Conservation (phyloP, 208 protist species). For the Porcisia deanei region DNA sequence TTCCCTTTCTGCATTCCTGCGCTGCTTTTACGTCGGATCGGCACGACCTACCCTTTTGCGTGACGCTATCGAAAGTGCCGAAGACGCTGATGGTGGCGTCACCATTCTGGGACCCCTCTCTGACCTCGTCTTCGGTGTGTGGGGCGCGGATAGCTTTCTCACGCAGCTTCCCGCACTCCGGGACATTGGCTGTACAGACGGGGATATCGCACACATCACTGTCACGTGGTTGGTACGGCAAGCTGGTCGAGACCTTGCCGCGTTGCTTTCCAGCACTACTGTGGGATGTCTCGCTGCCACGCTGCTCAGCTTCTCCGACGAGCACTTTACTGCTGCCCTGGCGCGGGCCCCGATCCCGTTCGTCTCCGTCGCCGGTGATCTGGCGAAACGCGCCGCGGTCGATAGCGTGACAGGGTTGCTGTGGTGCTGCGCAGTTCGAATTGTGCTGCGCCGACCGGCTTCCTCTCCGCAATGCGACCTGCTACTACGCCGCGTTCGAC, state of each 20-base stretch:
- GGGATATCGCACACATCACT: constrained; percentile 36
- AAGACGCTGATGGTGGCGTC: constrained; percentile 29
- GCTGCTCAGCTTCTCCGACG: constrained; percentile 46
- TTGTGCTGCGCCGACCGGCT: constrained; percentile 5
- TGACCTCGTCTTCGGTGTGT: constrained; percentile 41
- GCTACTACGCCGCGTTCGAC: constrained; percentile 20
- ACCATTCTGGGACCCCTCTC: constrained; percentile 37
- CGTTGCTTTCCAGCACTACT: constrained; percentile 30
- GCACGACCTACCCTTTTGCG: constrained; percentile 42
- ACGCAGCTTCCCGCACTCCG: constrained; percentile 31
- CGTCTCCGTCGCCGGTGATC: constrained; percentile 19
- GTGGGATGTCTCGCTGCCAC: constrained; percentile 36
- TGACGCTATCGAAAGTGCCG: constrained; percentile 24
- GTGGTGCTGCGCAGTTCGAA: constrained; percentile 26
- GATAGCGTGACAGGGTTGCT: constrained; percentile 26
- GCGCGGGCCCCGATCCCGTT: constrained; percentile 34
- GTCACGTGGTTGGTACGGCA: constrained; percentile 40
- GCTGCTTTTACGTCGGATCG: constrained; percentile 51
- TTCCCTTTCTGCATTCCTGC: constrained; percentile 39
- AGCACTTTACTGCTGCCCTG: constrained; percentile 45
- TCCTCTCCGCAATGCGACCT: constrained; percentile 3
- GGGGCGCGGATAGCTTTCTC: constrained; percentile 33
- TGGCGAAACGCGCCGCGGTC: constrained; percentile 14
- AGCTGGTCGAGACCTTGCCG: constrained; percentile 12
- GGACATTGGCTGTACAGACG: constrained; percentile 32